Evolutionary conservation across 768 basidiomycete species (phyloP).

Genomic region (Leccinellum albellum): DNA sequence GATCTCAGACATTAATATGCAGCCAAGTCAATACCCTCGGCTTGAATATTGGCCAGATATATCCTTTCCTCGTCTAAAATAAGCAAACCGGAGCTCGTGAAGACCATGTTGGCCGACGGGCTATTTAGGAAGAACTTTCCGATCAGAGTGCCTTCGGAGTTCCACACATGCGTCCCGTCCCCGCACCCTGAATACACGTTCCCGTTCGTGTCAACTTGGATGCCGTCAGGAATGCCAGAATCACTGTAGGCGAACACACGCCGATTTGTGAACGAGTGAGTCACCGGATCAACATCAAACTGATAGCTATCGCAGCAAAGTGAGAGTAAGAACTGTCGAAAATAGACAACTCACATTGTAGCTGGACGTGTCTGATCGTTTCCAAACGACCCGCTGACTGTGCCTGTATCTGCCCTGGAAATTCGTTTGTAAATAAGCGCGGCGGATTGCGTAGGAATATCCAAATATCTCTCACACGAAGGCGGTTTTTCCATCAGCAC

Average conservation of each 20-base stretch:
- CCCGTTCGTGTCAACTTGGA: constrained; percentile 59
- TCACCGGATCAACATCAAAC: constrained; percentile 59
- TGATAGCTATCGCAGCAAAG: constrained; percentile 46
- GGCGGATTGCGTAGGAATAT: background rate
- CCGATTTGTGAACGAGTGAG: constrained; percentile 53
- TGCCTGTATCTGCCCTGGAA: constrained; percentile 31
- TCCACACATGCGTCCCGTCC: constrained; percentile 69
- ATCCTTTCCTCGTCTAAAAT: constrained; percentile 39
- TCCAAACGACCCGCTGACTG: constrained; percentile 42
- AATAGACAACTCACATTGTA: constrained; percentile 51
- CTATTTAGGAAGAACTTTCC: constrained; percentile 24
- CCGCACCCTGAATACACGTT: constrained; percentile 68
- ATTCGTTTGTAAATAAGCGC: constrained; percentile 10
- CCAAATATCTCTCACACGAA: constrained; percentile 47
- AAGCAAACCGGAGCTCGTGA: constrained; percentile 38
- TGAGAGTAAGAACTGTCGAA: background rate
- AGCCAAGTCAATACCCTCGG: constrained; percentile 24
- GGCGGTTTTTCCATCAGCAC: constrained; percentile 32
- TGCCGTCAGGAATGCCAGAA: constrained; percentile 63
- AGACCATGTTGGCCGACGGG: constrained; percentile 37
- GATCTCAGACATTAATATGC: constrained; percentile 2
- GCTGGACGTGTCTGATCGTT: constrained; percentile 59
- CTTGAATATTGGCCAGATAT: constrained; percentile 36
- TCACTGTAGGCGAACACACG: constrained; percentile 67
- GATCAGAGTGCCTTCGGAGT: constrained; percentile 49